A percentile compares a stretch with the other conserved stretches of the same genome.
phyloP scores from a whole-genome alignment of 1,139 yeast genomes.

The Blastobotrys proliferans region DNA sequence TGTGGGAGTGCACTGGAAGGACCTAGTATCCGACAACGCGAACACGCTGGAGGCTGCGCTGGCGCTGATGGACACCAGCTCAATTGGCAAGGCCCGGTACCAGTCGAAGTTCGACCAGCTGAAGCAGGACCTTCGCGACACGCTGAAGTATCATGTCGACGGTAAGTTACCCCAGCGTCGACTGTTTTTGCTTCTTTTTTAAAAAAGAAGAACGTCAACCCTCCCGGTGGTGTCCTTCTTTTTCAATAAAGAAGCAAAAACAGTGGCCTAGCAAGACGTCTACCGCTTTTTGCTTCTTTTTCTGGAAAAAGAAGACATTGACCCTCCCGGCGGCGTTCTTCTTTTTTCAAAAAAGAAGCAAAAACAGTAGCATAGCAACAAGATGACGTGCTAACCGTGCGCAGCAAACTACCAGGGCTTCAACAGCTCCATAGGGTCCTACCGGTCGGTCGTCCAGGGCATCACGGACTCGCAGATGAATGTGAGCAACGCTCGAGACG shows the following conservation, averaged over 20 bases:
- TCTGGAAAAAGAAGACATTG: no score
- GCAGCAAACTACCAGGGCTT: slow-evolving; percentile 75
- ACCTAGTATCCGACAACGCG: slow-evolving; percentile 44
- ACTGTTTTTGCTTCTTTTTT: no score
- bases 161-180: slow-evolving; percentile 33
- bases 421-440: slow-evolving; percentile 76
- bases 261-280: slow-evolving; percentile 2
- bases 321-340: no score
- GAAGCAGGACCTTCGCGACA: slow-evolving; percentile 51
- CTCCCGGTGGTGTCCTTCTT: no score
- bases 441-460: slow-evolving; percentile 55
- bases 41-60: slow-evolving; percentile 84
- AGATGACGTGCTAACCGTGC: no score
- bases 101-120: slow-evolving; percentile 53
- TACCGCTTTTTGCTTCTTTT: neutral
- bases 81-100: slow-evolving; percentile 82
- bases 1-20: slow-evolving; percentile 29
- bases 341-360: no score
- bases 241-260: neutral
- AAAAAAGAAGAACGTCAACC: no score
- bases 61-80: slow-evolving; percentile 74
- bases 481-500: slow-evolving; percentile 47
- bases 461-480: slow-evolving; percentile 56
- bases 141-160: slow-evolving; percentile 67
- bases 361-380: no score